Conservation (phyloP, 202 grass and related monocot species). For the Thinopyrum obtusiflorum region DNA sequence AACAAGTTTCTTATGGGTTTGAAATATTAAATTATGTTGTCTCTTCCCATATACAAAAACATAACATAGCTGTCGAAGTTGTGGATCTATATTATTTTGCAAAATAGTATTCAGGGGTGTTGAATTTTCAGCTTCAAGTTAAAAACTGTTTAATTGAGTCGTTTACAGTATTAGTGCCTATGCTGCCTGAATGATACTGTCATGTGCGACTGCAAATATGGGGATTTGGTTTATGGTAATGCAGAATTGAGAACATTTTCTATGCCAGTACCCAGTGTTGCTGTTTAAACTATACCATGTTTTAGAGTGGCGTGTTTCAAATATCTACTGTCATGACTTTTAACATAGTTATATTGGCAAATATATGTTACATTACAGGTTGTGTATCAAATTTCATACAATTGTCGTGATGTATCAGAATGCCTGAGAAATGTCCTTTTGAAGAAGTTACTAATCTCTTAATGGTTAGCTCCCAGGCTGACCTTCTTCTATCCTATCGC, state of each 20-base stretch:
- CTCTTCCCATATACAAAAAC: not conserved
- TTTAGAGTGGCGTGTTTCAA: not conserved
- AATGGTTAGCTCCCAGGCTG: constrained; percentile 73
- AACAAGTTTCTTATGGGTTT: not conserved
- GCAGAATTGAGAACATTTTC: not conserved
- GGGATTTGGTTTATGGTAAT: constrained; percentile 3
- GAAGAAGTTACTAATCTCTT: constrained; percentile 40
- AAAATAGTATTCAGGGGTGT: not conserved
- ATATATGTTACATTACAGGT: not conserved
- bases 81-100: constrained; percentile 11
- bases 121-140: not conserved
- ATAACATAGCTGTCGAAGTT: constrained; percentile 21
- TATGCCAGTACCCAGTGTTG: not conserved
- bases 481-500: constrained; percentile 88
- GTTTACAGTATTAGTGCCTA: constrained; percentile 2
- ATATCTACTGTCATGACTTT: not conserved
- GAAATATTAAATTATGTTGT: not conserved
- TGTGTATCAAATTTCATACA: not conserved
- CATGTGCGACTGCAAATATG: not conserved
- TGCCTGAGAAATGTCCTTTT: constrained; percentile 14
- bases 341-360: not conserved
- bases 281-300: not conserved
- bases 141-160: not conserved
- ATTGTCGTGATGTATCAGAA: constrained; percentile 8
- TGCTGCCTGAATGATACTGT: constrained; percentile 6